These are phyloP conservation scores for Cladophialophora psammophila DNA, from an alignment of 2,329 filamentous ascomycete species.

Conservation along the genomic window DNA sequence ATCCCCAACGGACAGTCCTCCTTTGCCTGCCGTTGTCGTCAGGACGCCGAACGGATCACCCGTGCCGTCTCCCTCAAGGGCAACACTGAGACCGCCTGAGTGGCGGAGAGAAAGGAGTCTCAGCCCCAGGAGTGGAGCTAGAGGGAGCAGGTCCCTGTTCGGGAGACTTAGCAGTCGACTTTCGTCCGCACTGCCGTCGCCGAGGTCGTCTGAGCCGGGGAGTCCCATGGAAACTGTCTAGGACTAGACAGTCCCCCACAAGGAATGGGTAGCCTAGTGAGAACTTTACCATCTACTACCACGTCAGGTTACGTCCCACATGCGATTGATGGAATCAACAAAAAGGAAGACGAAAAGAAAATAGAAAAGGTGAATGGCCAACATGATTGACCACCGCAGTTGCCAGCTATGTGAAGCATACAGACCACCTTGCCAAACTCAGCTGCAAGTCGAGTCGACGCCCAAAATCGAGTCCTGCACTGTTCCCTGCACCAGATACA, in stretches of 20 bases:
- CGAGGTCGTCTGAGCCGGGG: slow-evolving; percentile 17
- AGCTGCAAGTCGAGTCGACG: no score
- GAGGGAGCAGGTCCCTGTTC: slow-evolving; percentile 22
- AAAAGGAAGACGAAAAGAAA: no score
- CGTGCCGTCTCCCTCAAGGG: slow-evolving; percentile 3
- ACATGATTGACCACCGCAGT: no score
- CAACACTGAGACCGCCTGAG: slow-evolving; percentile 6
- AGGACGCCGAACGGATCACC: slow-evolving; percentile 10
- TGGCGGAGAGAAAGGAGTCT: slow-evolving; percentile 16
- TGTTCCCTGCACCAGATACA: no score
- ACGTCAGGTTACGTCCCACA: background rate
- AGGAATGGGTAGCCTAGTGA: background rate
- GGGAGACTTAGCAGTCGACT: slow-evolving; percentile 25
- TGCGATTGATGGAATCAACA: background rate
- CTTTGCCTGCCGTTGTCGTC: slow-evolving; percentile 13
- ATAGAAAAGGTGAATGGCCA: no score
- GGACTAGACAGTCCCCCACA: background rate
- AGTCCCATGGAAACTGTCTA: slow-evolving; percentile 28
- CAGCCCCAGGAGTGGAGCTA: slow-evolving; percentile 15
- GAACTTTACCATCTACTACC: background rate
- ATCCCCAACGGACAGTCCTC: slow-evolving; percentile 23
- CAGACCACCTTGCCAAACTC: no score
- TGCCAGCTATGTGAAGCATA: no score
- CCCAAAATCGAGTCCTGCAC: no score
- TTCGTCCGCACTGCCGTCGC: slow-evolving; percentile 22